Evolutionary conservation across 2,329 filamentous ascomycete species (phyloP).

Genomic region (Ophiostoma fasciatum): DNA sequence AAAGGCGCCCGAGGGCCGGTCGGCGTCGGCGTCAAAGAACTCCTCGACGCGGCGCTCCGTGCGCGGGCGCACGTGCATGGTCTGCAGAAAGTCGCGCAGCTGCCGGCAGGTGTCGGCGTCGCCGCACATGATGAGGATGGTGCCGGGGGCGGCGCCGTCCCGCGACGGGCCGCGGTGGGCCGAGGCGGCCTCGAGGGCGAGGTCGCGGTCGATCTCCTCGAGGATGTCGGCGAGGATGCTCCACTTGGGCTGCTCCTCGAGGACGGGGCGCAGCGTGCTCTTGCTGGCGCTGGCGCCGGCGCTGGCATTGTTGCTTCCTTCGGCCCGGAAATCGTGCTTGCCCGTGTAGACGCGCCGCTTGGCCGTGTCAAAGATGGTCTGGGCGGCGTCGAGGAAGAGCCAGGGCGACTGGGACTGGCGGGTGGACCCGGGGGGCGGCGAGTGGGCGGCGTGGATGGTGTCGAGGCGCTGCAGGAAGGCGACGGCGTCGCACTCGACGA

Average conservation of each 20-base stretch:
- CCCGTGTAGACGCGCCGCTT: conserved; percentile 76
- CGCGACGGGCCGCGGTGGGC: conserved; percentile 53
- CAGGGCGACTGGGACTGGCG: conserved; percentile 85
- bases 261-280: conserved; percentile 57
- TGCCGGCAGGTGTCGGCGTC: conserved; percentile 78
- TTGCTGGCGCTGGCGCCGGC: conserved; percentile 23
- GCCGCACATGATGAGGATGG: conserved; percentile 88
- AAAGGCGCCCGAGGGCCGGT: conserved; percentile 58
- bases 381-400: conserved; percentile 89
- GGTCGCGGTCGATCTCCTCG: conserved; percentile 75
- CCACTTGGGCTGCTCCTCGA: conserved; percentile 97
- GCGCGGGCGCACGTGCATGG: conserved; percentile 61
- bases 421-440: conserved; percentile 74
- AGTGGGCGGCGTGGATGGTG: conserved; percentile 81
- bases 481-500: conserved; percentile 79
- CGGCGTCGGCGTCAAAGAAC: conserved; percentile 35
- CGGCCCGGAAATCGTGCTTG: conserved; percentile 37
- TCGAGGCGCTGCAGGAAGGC: conserved; percentile 88
- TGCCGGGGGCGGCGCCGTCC: too few relatives aligned
- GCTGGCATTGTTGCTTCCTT: conserved; percentile 21
- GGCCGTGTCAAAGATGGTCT: conserved; percentile 85
- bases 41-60: conserved; percentile 28
- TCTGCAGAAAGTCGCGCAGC: conserved; percentile 78
- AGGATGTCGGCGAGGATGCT: conserved; percentile 73
- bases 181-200: conserved; percentile 58